Base-by-base conservation (phyloP, 2,329 filamentous ascomycete species). In the Colletotrichum shisoi region DNA sequence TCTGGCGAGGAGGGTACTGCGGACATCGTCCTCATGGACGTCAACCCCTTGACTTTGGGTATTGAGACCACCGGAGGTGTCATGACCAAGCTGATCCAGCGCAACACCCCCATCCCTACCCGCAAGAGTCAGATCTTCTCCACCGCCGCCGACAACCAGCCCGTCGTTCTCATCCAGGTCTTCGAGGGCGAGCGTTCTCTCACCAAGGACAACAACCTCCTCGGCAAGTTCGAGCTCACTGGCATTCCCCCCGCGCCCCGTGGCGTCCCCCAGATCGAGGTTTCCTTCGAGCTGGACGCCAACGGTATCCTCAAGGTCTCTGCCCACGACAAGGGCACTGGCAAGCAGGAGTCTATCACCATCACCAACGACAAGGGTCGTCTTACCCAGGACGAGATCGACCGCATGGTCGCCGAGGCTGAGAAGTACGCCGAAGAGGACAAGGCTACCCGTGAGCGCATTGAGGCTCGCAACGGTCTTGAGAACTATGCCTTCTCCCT, bases 301-400 rank as follows among this genome's bases (percentile, higher is more conserved):
- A 98, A 99, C 83, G 94, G 95, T 85, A 97, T 99, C 75, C 89
- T 99, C 72, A 94, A 96, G 86, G 95, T 99, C 71, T 92, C 91
- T 72, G 95, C 95, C 72, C 90, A 91, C 76, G 95, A 99, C 83
- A 98, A 98, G 91, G 95, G 94, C 79, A 97, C 94, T 75, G 95
- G 95, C 81, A 97, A 98, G 88, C 89, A 87, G 71, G 93, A 99
- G 86, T 93, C 91, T 71, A 98, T 99, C 81, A 98, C 95, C 74
- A 99, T 99, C 79, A 98, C 91, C 84, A 98, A 99, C 84, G 95
- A 99, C 84, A 98, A 98, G 90, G 95, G 95, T 73, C 94, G 95
- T 80, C 90, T 99, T 59, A 93, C 91, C 75, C 91, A 91, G 76
- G 95, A 99, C 74, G 95, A 99, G 82, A 99, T 99, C 74, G 94